phyloP scores from a whole-genome alignment of 2,329 filamentous ascomycete genomes.

The Kalaharituber pfeilii region DNA sequence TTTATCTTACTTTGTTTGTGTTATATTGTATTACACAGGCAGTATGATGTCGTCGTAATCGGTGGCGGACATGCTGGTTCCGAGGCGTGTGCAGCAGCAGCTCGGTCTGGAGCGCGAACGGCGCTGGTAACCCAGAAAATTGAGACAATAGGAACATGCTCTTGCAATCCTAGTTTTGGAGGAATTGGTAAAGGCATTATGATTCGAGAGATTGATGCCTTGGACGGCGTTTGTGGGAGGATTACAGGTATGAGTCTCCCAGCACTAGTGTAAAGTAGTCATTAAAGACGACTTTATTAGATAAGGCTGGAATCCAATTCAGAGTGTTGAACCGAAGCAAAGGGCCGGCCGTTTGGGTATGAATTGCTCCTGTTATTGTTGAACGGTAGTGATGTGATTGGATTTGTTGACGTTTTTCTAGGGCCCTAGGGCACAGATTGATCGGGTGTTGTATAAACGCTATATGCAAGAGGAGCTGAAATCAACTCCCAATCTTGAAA shows the following conservation, averaged over 20 bases:
- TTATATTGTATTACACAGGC: neutral
- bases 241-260: conserved; percentile 31
- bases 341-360: conserved; percentile 78
- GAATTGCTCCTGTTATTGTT: conserved; percentile 14
- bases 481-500: conserved; percentile 57
- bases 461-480: conserved; percentile 80
- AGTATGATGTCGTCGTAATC: conserved; percentile 71
- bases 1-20: too few relatives aligned
- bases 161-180: conserved; percentile 91
- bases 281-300: conserved; percentile 37
- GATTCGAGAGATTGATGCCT: conserved; percentile 80
- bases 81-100: conserved; percentile 82
- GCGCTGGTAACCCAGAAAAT: conserved; percentile 75
- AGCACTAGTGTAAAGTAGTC: too few relatives aligned
- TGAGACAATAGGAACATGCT: conserved; percentile 83
- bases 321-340: conserved; percentile 74
- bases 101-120: conserved; percentile 72
- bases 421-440: conserved; percentile 89
- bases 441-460: conserved; percentile 70
- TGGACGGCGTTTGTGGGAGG: conserved; percentile 74
- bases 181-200: conserved; percentile 98
- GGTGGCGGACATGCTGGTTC: conserved; percentile 91
- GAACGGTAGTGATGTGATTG: neutral
- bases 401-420: too few relatives aligned
- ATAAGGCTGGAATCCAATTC: conserved; percentile 91